These are phyloP conservation scores for Syzygium oleosum DNA, from an alignment of 345 rosid genomes.

Conservation along the genomic window DNA sequence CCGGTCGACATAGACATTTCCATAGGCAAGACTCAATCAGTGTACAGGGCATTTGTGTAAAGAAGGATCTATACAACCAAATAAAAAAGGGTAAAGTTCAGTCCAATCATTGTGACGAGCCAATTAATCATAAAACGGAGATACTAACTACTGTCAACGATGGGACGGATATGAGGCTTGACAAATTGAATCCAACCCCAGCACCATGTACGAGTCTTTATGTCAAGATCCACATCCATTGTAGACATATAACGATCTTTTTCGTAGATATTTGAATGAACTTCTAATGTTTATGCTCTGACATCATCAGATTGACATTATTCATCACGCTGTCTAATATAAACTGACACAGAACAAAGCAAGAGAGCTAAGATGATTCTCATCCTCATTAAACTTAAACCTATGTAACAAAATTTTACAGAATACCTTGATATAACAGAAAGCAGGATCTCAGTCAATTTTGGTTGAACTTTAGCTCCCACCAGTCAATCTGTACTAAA, in stretches of 20 bases:
- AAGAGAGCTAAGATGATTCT: not conserved
- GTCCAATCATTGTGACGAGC: not conserved
- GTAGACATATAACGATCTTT: not conserved
- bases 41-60: not conserved
- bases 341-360: not conserved
- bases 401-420: not conserved
- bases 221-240: not conserved
- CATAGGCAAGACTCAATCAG: not conserved
- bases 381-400: not conserved
- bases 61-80: not conserved
- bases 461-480: not conserved
- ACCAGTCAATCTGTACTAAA: not conserved
- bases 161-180: not conserved
- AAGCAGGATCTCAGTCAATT: not conserved
- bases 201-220: not conserved
- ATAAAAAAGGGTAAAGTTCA: not conserved
- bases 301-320: not conserved
- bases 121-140: not conserved
- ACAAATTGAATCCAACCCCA: not conserved
- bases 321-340: not conserved
- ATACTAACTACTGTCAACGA: not conserved
- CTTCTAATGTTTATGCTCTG: not conserved
- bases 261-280: not conserved
- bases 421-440: not conserved
- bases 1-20: not conserved